These are phyloP conservation scores for Flaveria robusta DNA, from an alignment of 129 eudicot genomes.

Conservation along the genomic window DNA sequence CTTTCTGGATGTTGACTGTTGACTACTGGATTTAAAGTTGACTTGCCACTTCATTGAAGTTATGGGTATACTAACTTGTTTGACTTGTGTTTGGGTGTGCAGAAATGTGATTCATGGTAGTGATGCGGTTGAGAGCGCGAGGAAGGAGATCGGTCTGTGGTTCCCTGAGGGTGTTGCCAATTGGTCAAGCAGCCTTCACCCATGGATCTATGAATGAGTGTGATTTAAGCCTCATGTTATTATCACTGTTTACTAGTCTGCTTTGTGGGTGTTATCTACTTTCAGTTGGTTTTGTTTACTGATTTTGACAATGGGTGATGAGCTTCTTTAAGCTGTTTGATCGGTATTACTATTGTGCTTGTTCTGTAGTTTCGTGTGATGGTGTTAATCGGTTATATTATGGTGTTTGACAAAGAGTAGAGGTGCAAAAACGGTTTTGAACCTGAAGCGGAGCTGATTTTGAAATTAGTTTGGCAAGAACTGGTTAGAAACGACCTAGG, in stretches of 20 bases:
- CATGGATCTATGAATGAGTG: slow-evolving; percentile 81
- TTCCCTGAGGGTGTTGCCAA: slow-evolving; percentile 83
- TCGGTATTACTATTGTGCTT: background rate
- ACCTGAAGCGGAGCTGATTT: too few species aligned
- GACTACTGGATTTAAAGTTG: background rate
- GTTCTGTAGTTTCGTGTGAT: background rate
- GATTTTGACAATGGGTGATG: slow-evolving; percentile 1
- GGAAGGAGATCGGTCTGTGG: slow-evolving; percentile 89
- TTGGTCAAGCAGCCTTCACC: slow-evolving; percentile 83
- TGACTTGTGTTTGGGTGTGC: slow-evolving; percentile 25
- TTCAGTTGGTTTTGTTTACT: slow-evolving; percentile 24
- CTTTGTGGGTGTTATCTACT: slow-evolving; percentile 35
- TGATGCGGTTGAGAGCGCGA: slow-evolving; percentile 94
- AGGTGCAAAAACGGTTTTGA: too few species aligned
- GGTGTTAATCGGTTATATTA: too few species aligned
- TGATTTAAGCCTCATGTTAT: slow-evolving; percentile 8
- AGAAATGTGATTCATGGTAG: slow-evolving; percentile 97
- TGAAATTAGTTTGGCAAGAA: too few species aligned
- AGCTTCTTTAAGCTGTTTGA: slow-evolving; percentile 15
- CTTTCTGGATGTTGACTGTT: background rate
- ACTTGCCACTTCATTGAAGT: too few species aligned
- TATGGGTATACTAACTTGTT: background rate
- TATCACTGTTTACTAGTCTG: background rate
- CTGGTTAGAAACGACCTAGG: too few species aligned
- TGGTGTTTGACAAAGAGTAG: too few species aligned